Conservation (phyloP, 805 yeast species). For the Priceomyces castillae region DNA sequence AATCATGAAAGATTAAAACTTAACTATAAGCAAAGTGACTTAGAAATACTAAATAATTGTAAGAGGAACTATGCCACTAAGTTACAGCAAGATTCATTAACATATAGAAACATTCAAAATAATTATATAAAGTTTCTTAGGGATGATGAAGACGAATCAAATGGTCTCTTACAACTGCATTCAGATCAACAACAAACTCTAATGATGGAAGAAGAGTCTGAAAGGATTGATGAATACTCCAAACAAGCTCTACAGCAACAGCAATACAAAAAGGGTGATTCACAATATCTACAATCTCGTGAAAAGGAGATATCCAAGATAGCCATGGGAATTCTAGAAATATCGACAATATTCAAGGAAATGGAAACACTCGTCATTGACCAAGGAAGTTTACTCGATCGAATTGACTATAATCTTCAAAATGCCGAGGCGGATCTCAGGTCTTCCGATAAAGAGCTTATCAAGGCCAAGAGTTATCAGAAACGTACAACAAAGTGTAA, state of each 20-base stretch:
- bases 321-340: constrained; percentile 92
- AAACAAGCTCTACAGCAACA: constrained; percentile 28
- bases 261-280: constrained; percentile 18
- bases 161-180: constrained; percentile 13
- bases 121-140: constrained; percentile 80
- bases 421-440: constrained; percentile 75
- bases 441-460: constrained; percentile 73
- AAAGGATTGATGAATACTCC: constrained; percentile 39
- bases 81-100: constrained; percentile 74
- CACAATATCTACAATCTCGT: constrained; percentile 54
- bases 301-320: constrained; percentile 87
- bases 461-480: constrained; percentile 76
- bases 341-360: constrained; percentile 89
- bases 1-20: constrained; percentile 42
- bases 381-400: constrained; percentile 90
- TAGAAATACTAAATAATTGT: constrained; percentile 71
- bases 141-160: constrained; percentile 67
- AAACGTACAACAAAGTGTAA: constrained; percentile 89
- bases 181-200: constrained; percentile 7
- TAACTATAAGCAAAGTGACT: constrained; percentile 45
- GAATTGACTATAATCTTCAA: constrained; percentile 89
- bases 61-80: constrained; percentile 81
- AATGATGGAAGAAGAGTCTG: constrained; percentile 25
- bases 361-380: constrained; percentile 89
- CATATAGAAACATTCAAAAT: constrained; percentile 83